Evolutionary conservation across 306 rosid species (phyloP).

Genomic region (Lathyrus tuberosus): DNA sequence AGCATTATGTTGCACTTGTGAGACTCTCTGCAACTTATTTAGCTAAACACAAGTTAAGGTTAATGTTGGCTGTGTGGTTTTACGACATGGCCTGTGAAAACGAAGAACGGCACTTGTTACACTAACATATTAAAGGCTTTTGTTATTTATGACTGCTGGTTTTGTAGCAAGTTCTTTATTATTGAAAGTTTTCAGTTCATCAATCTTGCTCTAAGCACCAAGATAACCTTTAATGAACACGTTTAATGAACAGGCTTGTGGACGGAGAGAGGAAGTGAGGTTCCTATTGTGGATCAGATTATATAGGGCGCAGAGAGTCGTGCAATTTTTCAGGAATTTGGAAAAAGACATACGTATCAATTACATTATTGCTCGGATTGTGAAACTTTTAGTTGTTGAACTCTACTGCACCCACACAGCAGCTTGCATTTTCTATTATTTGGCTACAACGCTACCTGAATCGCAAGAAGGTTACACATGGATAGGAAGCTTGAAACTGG

Average conservation of each 20-base stretch:
- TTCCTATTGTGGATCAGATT: slow-evolving; percentile 89
- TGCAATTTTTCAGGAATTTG: slow-evolving; percentile 52
- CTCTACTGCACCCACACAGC: slow-evolving; percentile 98
- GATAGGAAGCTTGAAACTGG: slow-evolving; percentile 92
- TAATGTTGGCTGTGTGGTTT: slow-evolving; percentile 29
- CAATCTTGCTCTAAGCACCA: slow-evolving; percentile 30
- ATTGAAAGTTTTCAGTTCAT: slow-evolving; percentile 23
- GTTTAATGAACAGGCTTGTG: slow-evolving; percentile 63
- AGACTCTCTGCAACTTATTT: slow-evolving; percentile 8
- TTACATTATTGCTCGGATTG: slow-evolving; percentile 74
- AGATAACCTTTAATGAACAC: slow-evolving; percentile 36
- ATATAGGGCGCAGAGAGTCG: slow-evolving; percentile 70
- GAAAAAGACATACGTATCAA: slow-evolving; percentile 95
- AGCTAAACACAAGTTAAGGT: slow-evolving; percentile 13
- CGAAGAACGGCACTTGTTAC: not conserved
- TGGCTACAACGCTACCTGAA: slow-evolving; percentile 90
- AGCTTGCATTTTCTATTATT: slow-evolving; percentile 94
- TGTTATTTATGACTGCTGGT: slow-evolving; percentile 8
- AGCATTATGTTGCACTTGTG: slow-evolving; percentile 3
- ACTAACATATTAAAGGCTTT: slow-evolving; percentile 21
- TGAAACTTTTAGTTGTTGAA: slow-evolving; percentile 85
- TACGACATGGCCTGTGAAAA: slow-evolving; percentile 7
- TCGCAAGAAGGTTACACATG: slow-evolving; percentile 90
- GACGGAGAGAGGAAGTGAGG: slow-evolving; percentile 78
- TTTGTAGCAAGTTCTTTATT: slow-evolving; percentile 28